These are phyloP conservation scores for Thalassiosira oceanica DNA, from an alignment of 352 stramenopile species.

Conservation along the genomic window DNA sequence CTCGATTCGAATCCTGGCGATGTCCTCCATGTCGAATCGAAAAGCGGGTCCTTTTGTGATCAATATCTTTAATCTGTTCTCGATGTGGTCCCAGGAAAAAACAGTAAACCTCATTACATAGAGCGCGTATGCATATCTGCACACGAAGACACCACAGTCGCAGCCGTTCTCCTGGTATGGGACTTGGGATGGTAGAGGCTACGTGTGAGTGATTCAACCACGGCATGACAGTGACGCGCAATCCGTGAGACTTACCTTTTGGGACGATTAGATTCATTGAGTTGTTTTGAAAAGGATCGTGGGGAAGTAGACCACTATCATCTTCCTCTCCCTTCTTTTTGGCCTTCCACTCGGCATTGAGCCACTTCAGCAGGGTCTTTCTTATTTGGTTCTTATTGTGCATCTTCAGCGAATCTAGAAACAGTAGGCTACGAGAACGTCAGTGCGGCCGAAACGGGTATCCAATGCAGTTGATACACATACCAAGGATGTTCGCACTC, in stretches of 20 bases:
- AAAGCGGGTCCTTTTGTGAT: constrained; percentile 38
- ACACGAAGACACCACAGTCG: constrained; percentile 89
- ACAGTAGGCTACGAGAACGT: constrained; percentile 82
- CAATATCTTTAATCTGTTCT: constrained; percentile 27
- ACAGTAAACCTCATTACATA: constrained; percentile 56
- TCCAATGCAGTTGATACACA: constrained; percentile 4
- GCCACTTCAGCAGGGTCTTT: constrained; percentile 84
- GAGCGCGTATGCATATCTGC: constrained; percentile 75
- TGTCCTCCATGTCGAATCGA: constrained; percentile 67
- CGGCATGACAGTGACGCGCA: constrained; percentile 1
- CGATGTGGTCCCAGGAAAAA: constrained; percentile 26
- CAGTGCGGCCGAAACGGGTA: neutral
- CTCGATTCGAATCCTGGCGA: constrained; percentile 66
- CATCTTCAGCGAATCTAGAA: constrained; percentile 92
- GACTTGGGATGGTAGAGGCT: constrained; percentile 57
- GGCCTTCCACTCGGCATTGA: constrained; percentile 84
- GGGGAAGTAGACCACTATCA: no score
- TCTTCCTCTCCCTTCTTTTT: constrained; percentile 26
- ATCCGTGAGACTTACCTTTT: constrained; percentile 76
- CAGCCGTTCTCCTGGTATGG: constrained; percentile 90
- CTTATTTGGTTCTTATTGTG: constrained; percentile 89
- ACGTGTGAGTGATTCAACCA: neutral
- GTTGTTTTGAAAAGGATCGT: constrained; percentile 59
- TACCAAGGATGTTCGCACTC: constrained; percentile 74
- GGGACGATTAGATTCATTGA: constrained; percentile 79